These are phyloP conservation scores for Candida nemodendra DNA, from an alignment of 805 yeast genomes.

Conservation along the genomic window DNA sequence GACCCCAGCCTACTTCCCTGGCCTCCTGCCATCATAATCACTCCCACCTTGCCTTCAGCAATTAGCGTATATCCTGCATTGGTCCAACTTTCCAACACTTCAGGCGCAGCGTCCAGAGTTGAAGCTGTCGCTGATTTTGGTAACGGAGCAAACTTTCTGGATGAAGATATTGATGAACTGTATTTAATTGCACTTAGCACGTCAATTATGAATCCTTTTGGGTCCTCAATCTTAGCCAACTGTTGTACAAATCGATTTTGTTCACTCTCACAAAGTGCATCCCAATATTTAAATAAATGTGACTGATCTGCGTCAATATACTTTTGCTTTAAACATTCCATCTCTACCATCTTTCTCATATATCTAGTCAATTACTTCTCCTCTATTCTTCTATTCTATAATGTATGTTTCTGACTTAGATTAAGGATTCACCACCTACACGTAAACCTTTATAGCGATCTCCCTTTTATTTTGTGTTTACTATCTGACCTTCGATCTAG, in stretches of 20 bases:
- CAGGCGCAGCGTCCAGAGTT: conserved; percentile 36
- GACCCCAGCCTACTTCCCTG: conserved; percentile 97
- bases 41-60: conserved; percentile 73
- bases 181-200: conserved; percentile 47
- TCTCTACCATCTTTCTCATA: conserved; percentile 2
- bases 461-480: too few species aligned
- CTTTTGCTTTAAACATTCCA: conserved; percentile 11
- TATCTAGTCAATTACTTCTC: too few species aligned
- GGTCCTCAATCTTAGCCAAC: conserved; percentile 41
- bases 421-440: too few species aligned
- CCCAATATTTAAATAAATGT: conserved; percentile 52
- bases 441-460: too few species aligned
- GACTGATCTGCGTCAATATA: conserved; percentile 49
- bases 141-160: conserved; percentile 42
- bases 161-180: conserved; percentile 20
- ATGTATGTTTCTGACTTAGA: too few species aligned
- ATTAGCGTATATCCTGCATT: conserved; percentile 66
- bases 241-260: conserved; percentile 40
- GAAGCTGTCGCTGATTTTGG: conserved; percentile 56
- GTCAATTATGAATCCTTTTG: conserved; percentile 38
- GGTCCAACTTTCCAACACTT: conserved; percentile 31
- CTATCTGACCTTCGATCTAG: too few species aligned
- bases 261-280: conserved; percentile 35
- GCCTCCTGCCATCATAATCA: conserved; percentile 95
- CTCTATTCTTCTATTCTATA: too few species aligned